Conservation (phyloP, 257 asterid genomes). For the Salvia rosmarinus region DNA sequence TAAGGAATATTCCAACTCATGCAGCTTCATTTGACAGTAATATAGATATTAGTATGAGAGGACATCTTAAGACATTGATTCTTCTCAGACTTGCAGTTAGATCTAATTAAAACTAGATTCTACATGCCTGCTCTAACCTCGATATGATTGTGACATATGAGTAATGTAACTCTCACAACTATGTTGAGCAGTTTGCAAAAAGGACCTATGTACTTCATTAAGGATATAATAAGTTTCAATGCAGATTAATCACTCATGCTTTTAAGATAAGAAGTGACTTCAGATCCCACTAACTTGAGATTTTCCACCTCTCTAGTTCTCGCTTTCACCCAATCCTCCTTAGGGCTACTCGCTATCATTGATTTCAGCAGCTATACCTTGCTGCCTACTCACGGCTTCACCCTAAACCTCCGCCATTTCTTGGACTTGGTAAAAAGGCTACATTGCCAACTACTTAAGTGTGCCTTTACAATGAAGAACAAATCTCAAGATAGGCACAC, state of each 20-base stretch:
- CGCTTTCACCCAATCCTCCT: too few relatives aligned
- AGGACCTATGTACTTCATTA: neutral
- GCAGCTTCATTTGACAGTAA: constrained; percentile 14
- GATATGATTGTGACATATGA: constrained; percentile 19
- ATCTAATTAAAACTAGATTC: constrained; percentile 14
- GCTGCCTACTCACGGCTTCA: too few relatives aligned
- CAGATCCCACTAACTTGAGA: too few relatives aligned
- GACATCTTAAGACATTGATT: neutral
- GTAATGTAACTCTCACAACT: neutral
- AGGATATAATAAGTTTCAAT: neutral
- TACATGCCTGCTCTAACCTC: constrained; percentile 8
- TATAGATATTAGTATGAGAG: neutral
- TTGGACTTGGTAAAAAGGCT: too few relatives aligned
- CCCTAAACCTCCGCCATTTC: too few relatives aligned
- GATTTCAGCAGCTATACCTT: too few relatives aligned
- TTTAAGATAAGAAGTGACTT: too few relatives aligned
- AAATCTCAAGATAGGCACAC: too few relatives aligned
- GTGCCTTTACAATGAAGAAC: too few relatives aligned
- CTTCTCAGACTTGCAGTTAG: neutral
- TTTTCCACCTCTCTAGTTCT: too few relatives aligned
- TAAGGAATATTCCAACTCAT: constrained; percentile 10
- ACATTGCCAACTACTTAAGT: too few relatives aligned
- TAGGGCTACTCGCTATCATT: too few relatives aligned
- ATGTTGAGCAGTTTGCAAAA: neutral
- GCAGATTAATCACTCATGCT: neutral